A percentile compares a stretch with the other conserved stretches of the same genome.
phyloP scores from a whole-genome alignment of 768 basidiomycete species.

The Kwoniella mangroviensis region DNA sequence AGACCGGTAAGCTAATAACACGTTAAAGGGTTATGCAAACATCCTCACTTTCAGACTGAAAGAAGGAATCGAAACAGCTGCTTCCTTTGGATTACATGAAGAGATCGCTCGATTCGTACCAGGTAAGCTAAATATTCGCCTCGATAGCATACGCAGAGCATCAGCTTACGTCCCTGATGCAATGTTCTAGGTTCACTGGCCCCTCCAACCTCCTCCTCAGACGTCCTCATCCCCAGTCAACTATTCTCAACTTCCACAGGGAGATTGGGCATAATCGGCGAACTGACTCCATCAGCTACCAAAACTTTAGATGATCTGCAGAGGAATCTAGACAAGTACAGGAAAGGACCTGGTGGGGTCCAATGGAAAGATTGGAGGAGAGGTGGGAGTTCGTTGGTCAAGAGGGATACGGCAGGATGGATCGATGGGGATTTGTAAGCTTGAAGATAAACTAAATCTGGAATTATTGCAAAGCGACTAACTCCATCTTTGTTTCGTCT shows the following conservation, averaged over 20 bases:
- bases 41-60: conserved; percentile 53
- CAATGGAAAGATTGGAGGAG: conserved; percentile 40
- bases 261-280: conserved; percentile 52
- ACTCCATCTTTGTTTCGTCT: background rate
- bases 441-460: background rate
- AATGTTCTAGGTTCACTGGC: conserved; percentile 44
- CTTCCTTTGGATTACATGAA: conserved; percentile 53
- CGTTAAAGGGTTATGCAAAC: conserved; percentile 47
- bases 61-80: conserved; percentile 51
- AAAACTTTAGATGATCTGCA: conserved; percentile 50
- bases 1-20: background rate
- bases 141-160: background rate
- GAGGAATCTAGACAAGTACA: conserved; percentile 49
- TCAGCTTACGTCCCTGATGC: background rate
- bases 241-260: conserved; percentile 52
- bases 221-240: conserved; percentile 43
- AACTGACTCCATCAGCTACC: conserved; percentile 40
- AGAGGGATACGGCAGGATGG: conserved; percentile 50
- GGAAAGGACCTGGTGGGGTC: conserved; percentile 45
- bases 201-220: conserved; percentile 39
- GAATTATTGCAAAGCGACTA: background rate
- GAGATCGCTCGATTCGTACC: conserved; percentile 45
- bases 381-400: conserved; percentile 39
- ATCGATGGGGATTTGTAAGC: conserved; percentile 57
- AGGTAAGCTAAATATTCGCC: conserved; percentile 30